A percentile compares a stretch with the other conserved stretches of the same genome.
phyloP scores from a whole-genome alignment of 2,329 filamentous ascomycete genomes.

The Neofusicoccum umdonicola region DNA sequence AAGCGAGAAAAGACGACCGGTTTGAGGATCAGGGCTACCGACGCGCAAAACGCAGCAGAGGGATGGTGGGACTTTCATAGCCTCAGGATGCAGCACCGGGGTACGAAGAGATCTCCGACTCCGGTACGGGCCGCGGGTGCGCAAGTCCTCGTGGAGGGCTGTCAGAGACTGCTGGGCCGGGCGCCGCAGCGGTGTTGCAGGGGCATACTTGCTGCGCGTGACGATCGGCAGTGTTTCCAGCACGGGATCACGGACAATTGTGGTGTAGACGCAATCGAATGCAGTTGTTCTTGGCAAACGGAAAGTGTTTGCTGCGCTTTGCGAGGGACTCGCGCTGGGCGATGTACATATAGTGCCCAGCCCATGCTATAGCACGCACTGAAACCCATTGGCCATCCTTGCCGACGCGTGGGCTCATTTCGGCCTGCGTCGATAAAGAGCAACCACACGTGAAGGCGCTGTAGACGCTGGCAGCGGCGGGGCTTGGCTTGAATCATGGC shows the following conservation, averaged over 20 bases:
- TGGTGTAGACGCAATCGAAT: not conserved
- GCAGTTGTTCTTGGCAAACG: not conserved
- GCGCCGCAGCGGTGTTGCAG: not conserved
- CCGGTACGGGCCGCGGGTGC: constrained; percentile 4
- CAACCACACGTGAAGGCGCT: not conserved
- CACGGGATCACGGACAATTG: not conserved
- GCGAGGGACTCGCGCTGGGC: not conserved
- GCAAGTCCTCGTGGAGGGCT: not conserved
- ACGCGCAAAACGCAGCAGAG: constrained; percentile 5
- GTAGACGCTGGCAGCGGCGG: not conserved
- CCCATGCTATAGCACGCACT: constrained; percentile 12
- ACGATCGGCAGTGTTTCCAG: not conserved
- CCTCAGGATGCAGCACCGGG: constrained; percentile 1
- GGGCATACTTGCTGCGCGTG: not conserved
- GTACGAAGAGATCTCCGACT: not conserved
- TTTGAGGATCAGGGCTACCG: constrained; percentile 3
- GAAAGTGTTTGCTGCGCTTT: not conserved
- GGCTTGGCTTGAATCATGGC: not conserved
- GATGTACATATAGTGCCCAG: not conserved
- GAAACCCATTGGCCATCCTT: constrained; percentile 7
- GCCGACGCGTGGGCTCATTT: constrained; percentile 11
- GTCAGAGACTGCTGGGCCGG: not conserved
- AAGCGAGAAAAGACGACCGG: not conserved
- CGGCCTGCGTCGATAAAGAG: not conserved
- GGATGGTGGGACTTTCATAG: not conserved